These are phyloP conservation scores for Chytriomyces confervae DNA, from an alignment of 192 early-diverging fungal species.

Conservation along the genomic window DNA sequence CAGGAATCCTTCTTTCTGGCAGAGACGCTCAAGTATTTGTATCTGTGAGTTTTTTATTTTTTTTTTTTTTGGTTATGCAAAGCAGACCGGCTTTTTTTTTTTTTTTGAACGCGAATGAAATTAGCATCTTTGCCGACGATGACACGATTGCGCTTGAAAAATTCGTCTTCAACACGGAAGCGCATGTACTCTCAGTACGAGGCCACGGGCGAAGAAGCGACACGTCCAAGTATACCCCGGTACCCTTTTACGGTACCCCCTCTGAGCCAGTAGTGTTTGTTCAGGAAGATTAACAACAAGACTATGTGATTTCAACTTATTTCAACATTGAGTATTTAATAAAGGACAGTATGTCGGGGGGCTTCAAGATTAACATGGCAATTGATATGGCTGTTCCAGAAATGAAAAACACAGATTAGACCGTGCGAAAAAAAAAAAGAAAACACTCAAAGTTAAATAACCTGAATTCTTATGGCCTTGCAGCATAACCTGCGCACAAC, in stretches of 20 bases:
- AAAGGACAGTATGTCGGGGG: too few relatives aligned
- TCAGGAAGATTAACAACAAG: too few relatives aligned
- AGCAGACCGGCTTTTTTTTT: background rate
- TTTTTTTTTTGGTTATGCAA: background rate
- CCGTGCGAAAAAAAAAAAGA: background rate
- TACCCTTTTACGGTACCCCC: background rate
- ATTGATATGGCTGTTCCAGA: conserved; percentile 81
- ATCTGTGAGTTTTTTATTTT: conserved; percentile 53
- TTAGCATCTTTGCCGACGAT: conserved; percentile 68
- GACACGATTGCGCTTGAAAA: conserved; percentile 72
- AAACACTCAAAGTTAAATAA: conserved; percentile 33
- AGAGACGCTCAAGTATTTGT: conserved; percentile 96
- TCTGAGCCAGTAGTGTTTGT: too few relatives aligned
- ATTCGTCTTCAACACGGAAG: conserved; percentile 95
- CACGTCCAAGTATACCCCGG: conserved; percentile 10
- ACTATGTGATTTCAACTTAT: too few relatives aligned
- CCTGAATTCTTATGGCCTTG: conserved; percentile 97
- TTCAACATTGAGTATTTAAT: too few relatives aligned
- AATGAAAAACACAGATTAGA: too few relatives aligned
- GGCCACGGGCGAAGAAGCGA: conserved; percentile 45
- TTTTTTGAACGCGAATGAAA: background rate
- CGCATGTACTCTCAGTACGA: conserved; percentile 74
- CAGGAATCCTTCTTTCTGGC: conserved; percentile 82
- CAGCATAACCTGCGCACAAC: conserved; percentile 59
- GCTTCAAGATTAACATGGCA: conserved; percentile 59